These are phyloP conservation scores for Protostelium mycophagum DNA, from an alignment of 78 protist species.

Conservation along the genomic window DNA sequence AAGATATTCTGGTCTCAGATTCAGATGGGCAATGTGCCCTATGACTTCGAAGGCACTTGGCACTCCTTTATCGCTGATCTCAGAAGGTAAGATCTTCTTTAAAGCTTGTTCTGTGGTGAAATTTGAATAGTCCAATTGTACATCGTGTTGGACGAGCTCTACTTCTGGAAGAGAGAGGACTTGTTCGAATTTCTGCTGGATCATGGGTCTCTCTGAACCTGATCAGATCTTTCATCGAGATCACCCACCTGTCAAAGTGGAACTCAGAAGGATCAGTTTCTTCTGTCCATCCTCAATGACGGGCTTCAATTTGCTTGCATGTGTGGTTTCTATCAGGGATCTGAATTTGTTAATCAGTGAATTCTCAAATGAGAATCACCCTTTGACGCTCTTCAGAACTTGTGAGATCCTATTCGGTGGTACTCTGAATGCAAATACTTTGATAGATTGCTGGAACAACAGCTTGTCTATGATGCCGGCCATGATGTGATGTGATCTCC, in stretches of 20 bases:
- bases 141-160: constrained; percentile 12
- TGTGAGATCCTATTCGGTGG: background rate
- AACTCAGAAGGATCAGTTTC: background rate
- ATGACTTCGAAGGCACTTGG: constrained; percentile 83
- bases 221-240: background rate
- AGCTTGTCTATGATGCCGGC: too few relatives aligned
- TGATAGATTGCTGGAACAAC: background rate
- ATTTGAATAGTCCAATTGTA: constrained; percentile 34
- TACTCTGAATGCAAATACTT: background rate
- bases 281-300: background rate
- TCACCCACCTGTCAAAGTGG: background rate
- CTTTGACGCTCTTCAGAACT: background rate
- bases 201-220: background rate
- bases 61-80: constrained; percentile 13
- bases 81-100: constrained; percentile 42
- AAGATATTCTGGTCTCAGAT: constrained; percentile 76
- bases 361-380: background rate
- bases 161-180: background rate
- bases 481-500: too few relatives aligned
- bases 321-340: background rate
- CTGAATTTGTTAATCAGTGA: background rate
- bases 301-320: background rate
- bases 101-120: constrained; percentile 46
- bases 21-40: constrained; percentile 94
- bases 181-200: background rate